Evolutionary conservation across 2,329 filamentous ascomycete genomes (phyloP).

Genomic region (Diaporthe caulivora): DNA sequence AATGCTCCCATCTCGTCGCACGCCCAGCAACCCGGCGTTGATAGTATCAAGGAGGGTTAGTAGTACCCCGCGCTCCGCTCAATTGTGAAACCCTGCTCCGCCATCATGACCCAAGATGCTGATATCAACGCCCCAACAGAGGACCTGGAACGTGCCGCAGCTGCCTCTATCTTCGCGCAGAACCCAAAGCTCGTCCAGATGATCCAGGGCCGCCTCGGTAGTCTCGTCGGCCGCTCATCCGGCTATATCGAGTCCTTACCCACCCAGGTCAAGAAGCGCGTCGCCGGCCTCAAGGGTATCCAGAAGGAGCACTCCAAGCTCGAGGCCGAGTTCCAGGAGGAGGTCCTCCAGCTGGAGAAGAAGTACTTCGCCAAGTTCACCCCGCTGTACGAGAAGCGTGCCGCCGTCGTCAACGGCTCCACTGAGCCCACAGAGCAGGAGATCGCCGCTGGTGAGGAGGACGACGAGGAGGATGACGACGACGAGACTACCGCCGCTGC

Average conservation of each 20-base stretch:
- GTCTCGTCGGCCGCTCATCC: slow-evolving; percentile 93
- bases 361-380: slow-evolving; percentile 99
- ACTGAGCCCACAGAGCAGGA: slow-evolving; percentile 89
- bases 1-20: slow-evolving; percentile 98
- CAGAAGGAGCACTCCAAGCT: slow-evolving; percentile 99
- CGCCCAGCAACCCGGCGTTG: slow-evolving; percentile 92
- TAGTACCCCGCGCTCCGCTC: slow-evolving; percentile 49
- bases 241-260: slow-evolving; percentile 98
- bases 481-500: slow-evolving; percentile 53
- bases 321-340: slow-evolving; percentile 98
- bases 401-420: slow-evolving; percentile 89
- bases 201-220: slow-evolving; percentile 96
- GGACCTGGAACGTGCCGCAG: slow-evolving; percentile 87
- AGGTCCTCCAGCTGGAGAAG: slow-evolving; percentile 98
- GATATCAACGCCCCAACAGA: slow-evolving; percentile 66
- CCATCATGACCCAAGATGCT: slow-evolving; percentile 4
- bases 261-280: slow-evolving; percentile 87
- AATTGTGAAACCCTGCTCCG: slow-evolving; percentile 7
- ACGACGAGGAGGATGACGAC: slow-evolving; percentile 76
- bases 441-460: slow-evolving; percentile 86
- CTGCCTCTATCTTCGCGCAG: slow-evolving; percentile 93
- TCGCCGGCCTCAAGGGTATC: slow-evolving; percentile 95
- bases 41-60: slow-evolving; percentile 97
- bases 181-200: slow-evolving; percentile 95
- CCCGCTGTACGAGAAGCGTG: slow-evolving; percentile 94